A percentile compares a stretch with the other conserved stretches of the same genome.
Evolutionary conservation across 768 basidiomycete species (phyloP).

Genomic region (Tulasnella sp.): DNA sequence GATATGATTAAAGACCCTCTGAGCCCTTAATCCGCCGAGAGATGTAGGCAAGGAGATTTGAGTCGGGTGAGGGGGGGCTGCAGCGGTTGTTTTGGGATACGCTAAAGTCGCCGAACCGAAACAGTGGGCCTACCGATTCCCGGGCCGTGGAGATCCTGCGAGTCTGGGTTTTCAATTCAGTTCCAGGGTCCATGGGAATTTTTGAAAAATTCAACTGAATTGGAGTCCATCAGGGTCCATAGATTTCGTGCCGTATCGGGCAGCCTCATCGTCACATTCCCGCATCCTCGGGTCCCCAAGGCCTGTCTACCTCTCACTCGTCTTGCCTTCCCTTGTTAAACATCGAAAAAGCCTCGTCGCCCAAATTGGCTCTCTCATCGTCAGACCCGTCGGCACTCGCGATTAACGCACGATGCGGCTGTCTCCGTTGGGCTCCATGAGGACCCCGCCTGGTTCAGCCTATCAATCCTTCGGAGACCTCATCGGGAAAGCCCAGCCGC

Average conservation of each 20-base stretch:
- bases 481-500: not conserved
- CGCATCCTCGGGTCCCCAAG: not conserved
- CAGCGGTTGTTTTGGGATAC: not conserved
- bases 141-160: not conserved
- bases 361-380: not conserved
- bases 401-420: not conserved
- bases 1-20: not conserved
- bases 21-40: conserved; percentile 4
- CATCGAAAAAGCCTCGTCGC: not conserved
- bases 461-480: not conserved
- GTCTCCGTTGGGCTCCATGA: not conserved
- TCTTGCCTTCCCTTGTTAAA: not conserved
- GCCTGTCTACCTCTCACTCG: not conserved
- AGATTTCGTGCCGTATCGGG: not conserved
- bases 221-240: conserved; percentile 8
- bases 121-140: not conserved
- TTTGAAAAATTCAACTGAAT: not conserved
- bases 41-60: not conserved
- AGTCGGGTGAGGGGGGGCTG: not conserved
- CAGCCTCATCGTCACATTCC: not conserved
- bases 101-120: not conserved
- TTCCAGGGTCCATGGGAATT: not conserved
- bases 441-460: not conserved
- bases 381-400: not conserved
- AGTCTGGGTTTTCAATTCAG: not conserved